phyloP scores from a whole-genome alignment of 2,329 filamentous ascomycete species.

The Pseudogymnoascus sp. region DNA sequence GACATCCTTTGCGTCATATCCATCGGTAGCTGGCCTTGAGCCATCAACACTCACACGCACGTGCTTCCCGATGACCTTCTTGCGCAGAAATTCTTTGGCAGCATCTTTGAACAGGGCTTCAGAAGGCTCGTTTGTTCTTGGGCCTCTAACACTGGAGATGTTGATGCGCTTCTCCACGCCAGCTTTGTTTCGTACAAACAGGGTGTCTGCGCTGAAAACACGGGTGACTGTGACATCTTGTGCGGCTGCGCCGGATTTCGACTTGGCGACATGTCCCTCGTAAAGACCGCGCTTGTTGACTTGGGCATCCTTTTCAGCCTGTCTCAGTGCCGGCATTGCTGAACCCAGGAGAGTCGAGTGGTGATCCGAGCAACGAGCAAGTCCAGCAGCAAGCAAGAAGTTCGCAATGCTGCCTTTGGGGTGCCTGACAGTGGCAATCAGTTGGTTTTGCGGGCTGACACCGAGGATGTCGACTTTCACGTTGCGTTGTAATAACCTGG shows the following conservation, averaged over 20 bases:
- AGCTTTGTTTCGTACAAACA: conserved; percentile 76
- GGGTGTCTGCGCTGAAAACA: conserved; percentile 79
- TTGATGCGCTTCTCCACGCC: conserved; percentile 84
- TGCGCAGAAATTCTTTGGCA: conserved; percentile 91
- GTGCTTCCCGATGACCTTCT: conserved; percentile 92
- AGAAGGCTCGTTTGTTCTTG: conserved; percentile 77
- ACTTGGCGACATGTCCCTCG: conserved; percentile 69
- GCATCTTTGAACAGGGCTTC: conserved; percentile 86
- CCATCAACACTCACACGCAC: conserved; percentile 85
- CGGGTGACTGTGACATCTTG: conserved; percentile 77
- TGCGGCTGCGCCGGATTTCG: conserved; percentile 49
- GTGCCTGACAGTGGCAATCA: conserved; percentile 83
- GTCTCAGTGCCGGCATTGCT: conserved; percentile 77
- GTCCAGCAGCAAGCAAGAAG: conserved; percentile 78
- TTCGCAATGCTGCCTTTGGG: conserved; percentile 88
- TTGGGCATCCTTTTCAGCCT: conserved; percentile 81
- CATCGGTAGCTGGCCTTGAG: conserved; percentile 79
- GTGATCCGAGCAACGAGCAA: conserved; percentile 89
- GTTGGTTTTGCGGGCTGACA: conserved; percentile 78
- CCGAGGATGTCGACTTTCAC: conserved; percentile 78
- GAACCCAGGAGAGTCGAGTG: conserved; percentile 86
- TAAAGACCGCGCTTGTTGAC: conserved; percentile 69
- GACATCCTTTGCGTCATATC: conserved; percentile 90
- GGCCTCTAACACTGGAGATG: conserved; percentile 86
- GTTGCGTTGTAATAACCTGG: conserved; percentile 74